phyloP scores from a whole-genome alignment of 129 eudicot genomes.

The Gnaphalium uliginosum region DNA sequence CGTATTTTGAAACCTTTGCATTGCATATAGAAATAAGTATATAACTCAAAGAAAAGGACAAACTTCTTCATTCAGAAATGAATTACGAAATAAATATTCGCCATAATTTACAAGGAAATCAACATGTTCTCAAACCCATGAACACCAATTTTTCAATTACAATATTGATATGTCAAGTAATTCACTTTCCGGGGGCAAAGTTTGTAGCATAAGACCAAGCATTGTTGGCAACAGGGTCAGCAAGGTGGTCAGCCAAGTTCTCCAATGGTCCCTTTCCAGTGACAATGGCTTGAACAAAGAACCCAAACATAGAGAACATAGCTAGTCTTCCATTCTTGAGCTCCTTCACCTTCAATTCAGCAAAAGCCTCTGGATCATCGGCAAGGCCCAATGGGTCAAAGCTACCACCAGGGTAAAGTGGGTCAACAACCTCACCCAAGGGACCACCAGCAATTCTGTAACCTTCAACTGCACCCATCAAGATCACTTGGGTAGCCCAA shows the following conservation, averaged over 20 bases:
- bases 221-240: slow-evolving; percentile 47
- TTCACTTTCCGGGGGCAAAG: slow-evolving; percentile 39
- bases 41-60: slow-evolving; percentile 1
- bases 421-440: slow-evolving; percentile 68
- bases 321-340: slow-evolving; percentile 66
- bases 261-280: slow-evolving; percentile 81
- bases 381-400: slow-evolving; percentile 75
- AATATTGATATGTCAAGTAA: slow-evolving; percentile 3
- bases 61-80: background rate
- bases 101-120: slow-evolving; percentile 28
- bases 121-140: slow-evolving; percentile 6
- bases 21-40: background rate
- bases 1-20: background rate
- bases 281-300: slow-evolving; percentile 70
- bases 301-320: slow-evolving; percentile 76
- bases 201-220: slow-evolving; percentile 45
- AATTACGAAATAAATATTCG: slow-evolving; percentile 8
- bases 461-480: slow-evolving; percentile 79
- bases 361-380: slow-evolving; percentile 71
- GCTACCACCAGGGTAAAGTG: slow-evolving; percentile 70
- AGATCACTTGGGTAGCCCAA: slow-evolving; percentile 66
- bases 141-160: background rate
- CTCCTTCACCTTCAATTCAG: slow-evolving; percentile 71
- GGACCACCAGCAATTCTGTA: slow-evolving; percentile 75
- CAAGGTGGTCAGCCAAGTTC: slow-evolving; percentile 62